Base-by-base conservation (phyloP, 2,329 filamentous ascomycete species). In the Hypoxylon sp. region DNA sequence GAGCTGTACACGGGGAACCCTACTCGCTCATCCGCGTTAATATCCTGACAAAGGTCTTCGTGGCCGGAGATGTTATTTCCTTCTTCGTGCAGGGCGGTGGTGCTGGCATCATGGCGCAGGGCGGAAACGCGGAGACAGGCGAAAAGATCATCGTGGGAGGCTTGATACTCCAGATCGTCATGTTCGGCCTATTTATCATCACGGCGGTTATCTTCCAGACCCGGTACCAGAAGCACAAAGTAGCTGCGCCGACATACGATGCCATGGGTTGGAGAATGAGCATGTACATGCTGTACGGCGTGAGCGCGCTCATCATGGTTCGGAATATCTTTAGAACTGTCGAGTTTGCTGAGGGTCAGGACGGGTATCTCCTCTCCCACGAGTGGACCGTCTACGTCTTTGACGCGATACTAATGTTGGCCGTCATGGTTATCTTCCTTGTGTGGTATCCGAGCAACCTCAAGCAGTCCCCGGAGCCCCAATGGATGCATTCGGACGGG, bases 121-220 rank as follows among this genome's bases (percentile, higher is more conserved):
- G 65, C 42, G 59, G 51, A 14, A 72, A 55, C 46, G 64, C 70
- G 67, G 75, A 81, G 26, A 76, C 78, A 11, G 86, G 84, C n/a
- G 75, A 86, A 69, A 81, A 83, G 17, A 79, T 90, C 53, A 83
- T 90, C n/a, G 77, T 90, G 6, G 83, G 72, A 0, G 88, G 89
- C 1, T 78, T 91, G 2, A 75, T 86, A 33, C 75, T 90, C 14
- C 89, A 91, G 73, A 81, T 91, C 24, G 42, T 87, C 46, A 83
- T 87, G 61, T 90, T 91, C 67, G 82, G 81, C 22, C 77, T 89
- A 37, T 91, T 91, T 72, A 76, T 86, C 37, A 62, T 83, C 3
- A 82, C 83, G 1, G 81, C 85, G 0, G 70, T 81, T 2, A 65
- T 85, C 0, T 88, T 89, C 77, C 83, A 90, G 68, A 48, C 4